Evolutionary conservation across 2,329 filamentous ascomycete genomes (phyloP).

Genomic region (Epicoccum nigrum): DNA sequence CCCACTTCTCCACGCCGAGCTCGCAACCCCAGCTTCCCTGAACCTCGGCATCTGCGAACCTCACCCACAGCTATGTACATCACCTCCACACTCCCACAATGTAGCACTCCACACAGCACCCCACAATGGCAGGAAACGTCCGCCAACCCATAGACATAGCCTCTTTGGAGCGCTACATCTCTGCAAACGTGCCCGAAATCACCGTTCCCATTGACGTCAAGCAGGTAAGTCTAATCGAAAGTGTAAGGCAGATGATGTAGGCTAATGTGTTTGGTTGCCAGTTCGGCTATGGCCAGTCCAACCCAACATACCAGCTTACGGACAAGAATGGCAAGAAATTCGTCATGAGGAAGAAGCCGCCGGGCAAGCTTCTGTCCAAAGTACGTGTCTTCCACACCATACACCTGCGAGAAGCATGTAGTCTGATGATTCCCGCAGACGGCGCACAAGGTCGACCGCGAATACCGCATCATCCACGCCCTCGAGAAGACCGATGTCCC

Average conservation of each 20-base stretch:
- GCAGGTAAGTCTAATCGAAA: conserved; percentile 76
- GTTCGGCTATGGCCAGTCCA: conserved; percentile 98
- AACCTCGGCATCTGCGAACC: conserved; percentile 14
- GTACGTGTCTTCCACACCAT: no score
- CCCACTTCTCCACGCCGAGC: conserved; percentile 5
- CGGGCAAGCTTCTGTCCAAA: conserved; percentile 83
- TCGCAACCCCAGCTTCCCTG: conserved; percentile 2
- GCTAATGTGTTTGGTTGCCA: conserved; percentile 52
- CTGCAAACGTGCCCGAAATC: conserved; percentile 79
- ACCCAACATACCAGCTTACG: conserved; percentile 93
- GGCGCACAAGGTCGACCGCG: conserved; percentile 94
- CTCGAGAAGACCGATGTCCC: conserved; percentile 80
- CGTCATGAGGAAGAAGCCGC: conserved; percentile 97
- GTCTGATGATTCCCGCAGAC: conserved; percentile 58
- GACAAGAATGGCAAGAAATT: conserved; percentile 72
- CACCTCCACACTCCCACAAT: conserved; percentile 17
- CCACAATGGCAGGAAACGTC: conserved; percentile 79
- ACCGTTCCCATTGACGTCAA: conserved; percentile 83
- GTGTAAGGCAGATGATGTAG: no score
- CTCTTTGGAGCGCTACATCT: conserved; percentile 79
- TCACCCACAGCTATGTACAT: no score
- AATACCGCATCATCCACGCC: conserved; percentile 88
- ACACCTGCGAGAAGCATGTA: no score
- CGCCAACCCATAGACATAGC: conserved; percentile 87
- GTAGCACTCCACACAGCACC: conserved; percentile 20